Evolutionary conservation across 176 grass and related monocot genomes (phyloP), one percentile per base, ranked within the genome.

Genomic region (Poa annua): DNA sequence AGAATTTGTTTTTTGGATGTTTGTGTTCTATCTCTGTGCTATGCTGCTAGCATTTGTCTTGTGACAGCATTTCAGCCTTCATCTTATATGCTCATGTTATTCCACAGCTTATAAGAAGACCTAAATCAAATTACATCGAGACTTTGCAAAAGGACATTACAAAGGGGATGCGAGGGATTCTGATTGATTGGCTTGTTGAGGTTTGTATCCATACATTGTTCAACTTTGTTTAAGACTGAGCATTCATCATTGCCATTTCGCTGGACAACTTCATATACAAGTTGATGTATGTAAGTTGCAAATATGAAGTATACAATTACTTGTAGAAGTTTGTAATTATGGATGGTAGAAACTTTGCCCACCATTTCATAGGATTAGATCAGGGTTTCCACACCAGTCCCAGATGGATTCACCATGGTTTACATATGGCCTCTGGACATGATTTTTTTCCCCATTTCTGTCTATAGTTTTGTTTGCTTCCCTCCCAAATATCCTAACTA

Each of bases 101-200:
- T 38, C 61, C 85, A 10, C 89, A 94, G 85, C 79, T 90, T 79
- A 83, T 86, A n/a, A 90, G 74, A 86, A 83, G 83, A 78, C 84
- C 88, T 57, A 56, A 32, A 36, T 78, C 84, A 66, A 86, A 86
- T 79, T 90, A 86, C 38, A 73, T 90, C 79, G 84, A 90, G 49
- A 34, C 57, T 82, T 66, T 90, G 79, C 88, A 90, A 44, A 50
- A 25, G 56, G 84, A 90, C 56, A 86, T 90, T 75, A 83, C 56
- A 66, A 66, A 66, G 74, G 50, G 70, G 74, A 91, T 89, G 89
- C 87, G 89, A 39, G 85, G 85, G 55, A 73, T 92, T 83, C 82
- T 94, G 24, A 81, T 92, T 73, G 92, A 94, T 74, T 94, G 92
- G 89, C 92, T 94, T 88, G 85, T 94, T 69, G 89, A 87, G 89